Base-by-base conservation (phyloP, 371 early-diverging fungal species). In the Rhizopus stolonifer region DNA sequence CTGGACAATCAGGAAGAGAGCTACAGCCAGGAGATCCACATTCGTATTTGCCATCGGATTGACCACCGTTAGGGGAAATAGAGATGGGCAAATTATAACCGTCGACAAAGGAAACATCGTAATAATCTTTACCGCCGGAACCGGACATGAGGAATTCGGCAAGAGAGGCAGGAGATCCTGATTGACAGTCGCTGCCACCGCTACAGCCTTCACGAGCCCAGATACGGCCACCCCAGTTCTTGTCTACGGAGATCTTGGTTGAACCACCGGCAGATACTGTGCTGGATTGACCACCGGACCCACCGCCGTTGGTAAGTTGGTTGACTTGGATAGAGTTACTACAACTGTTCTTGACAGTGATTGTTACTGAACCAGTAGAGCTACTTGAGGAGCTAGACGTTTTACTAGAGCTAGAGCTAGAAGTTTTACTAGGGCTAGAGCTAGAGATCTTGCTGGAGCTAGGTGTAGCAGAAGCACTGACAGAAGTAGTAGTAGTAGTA, bases 281-380 rank as follows among this genome's bases (percentile, higher is more conserved):
- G 31, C 23, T 13, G 22, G 46, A 26, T 21, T 47, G 45, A 10
- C n/a, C 14, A 11, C 17, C 36, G n/a, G n/a, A n/a, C 7, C 38
- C 24, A 31, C 59, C 49, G 21, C 58, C 64, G 44, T 71, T 75
- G 9, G 61, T 65, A 17, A 71, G 56, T 39, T 71, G 69, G 46
- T 69, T 60, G 3, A 71, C 59, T 21, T 67, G 60, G 6, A 71
- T 31, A 24, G 44, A 15, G 13, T 54, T 49, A 10, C 50, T 34
- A 52, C 75, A 75, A 45, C 44, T 63, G 54, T 75, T 75, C 52
- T 69, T 60, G 33, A 75, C 56, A 18, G 64, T 69, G n/a, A 75
- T 69, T 14, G 65, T 46, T 11, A 69, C 63, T 48, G 48, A 43
- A 22, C 56, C 43, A 17, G 19, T 42, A 13, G 42, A 36, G 36